Percentiles rank a stretch among this genome's conserved stretches.
These are phyloP conservation scores for Boletus vinaceobasis DNA, from an alignment of 768 basidiomycete genomes.

Conservation along the genomic window DNA sequence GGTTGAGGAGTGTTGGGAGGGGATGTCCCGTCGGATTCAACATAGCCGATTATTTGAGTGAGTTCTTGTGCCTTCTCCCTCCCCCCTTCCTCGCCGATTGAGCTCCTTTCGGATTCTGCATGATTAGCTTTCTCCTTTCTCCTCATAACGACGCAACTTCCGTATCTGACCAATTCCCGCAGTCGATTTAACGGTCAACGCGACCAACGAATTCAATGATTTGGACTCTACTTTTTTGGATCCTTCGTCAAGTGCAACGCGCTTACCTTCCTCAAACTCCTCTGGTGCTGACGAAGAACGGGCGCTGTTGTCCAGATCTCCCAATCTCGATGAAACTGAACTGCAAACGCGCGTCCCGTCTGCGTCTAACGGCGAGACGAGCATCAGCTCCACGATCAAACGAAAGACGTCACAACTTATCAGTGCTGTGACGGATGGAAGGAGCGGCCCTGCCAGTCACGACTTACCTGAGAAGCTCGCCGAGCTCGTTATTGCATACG, in stretches of 20 bases:
- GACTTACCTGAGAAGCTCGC: slow-evolving; percentile 57
- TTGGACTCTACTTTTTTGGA: slow-evolving; percentile 35
- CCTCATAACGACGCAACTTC: background rate
- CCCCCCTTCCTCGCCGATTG: background rate
- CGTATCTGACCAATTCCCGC: slow-evolving; percentile 7
- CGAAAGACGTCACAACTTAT: slow-evolving; percentile 73
- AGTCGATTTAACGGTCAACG: slow-evolving; percentile 76
- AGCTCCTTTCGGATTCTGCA: background rate
- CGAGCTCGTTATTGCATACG: slow-evolving; percentile 70
- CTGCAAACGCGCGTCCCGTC: slow-evolving; percentile 38
- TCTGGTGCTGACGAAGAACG: slow-evolving; percentile 66
- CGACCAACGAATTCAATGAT: slow-evolving; percentile 37
- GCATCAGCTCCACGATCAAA: slow-evolving; percentile 55
- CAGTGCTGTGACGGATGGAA: slow-evolving; percentile 47
- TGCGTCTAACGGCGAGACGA: slow-evolving; percentile 33
- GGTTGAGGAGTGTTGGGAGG: slow-evolving; percentile 75
- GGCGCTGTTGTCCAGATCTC: slow-evolving; percentile 43
- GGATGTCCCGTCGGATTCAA: slow-evolving; percentile 94
- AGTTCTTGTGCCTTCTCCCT: slow-evolving; percentile 27
- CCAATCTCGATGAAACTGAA: slow-evolving; percentile 48
- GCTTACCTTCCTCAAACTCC: slow-evolving; percentile 39
- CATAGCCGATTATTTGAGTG: slow-evolving; percentile 94
- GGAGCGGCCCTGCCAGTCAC: slow-evolving; percentile 27
- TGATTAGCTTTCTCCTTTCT: background rate
- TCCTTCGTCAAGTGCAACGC: slow-evolving; percentile 21